Conservation (phyloP, 2,329 filamentous ascomycete genomes). For the Eutypella sp. region DNA sequence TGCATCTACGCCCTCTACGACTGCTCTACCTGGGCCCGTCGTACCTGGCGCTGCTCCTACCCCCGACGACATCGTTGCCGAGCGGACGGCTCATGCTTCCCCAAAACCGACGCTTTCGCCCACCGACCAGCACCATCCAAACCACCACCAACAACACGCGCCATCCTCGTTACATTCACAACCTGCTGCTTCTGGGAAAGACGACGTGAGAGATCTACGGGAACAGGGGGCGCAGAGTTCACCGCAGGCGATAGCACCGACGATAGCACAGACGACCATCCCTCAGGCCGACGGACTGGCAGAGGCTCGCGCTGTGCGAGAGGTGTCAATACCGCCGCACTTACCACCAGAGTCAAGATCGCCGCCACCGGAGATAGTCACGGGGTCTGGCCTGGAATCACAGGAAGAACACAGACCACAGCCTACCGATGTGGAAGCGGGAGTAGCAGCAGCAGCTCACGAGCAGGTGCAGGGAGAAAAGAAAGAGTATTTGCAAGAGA, state of each 20-base stretch:
- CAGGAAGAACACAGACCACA: no score
- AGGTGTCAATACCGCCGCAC: no score
- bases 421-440: constrained; percentile 19
- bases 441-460: constrained; percentile 16
- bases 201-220: constrained; percentile 17
- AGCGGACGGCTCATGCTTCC: constrained; percentile 26
- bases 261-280: no score
- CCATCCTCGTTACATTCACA: constrained; percentile 19
- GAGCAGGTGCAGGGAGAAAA: constrained; percentile 22
- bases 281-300: no score
- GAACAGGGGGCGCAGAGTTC: constrained; percentile 21
- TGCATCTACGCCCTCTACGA: constrained; percentile 26
- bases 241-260: no score
- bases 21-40: constrained; percentile 24
- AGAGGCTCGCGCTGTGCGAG: no score
- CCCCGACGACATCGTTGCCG: constrained; percentile 14
- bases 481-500: no score
- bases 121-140: no score
- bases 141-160: no score
- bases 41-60: constrained; percentile 17
- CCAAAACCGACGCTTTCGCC: constrained; percentile 15
- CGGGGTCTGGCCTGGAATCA: no score
- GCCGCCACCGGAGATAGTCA: no score
- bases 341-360: constrained; percentile 18
- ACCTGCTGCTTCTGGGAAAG: constrained; percentile 11